Conservation (phyloP, 2,329 filamentous ascomycete genomes). For the Drechslerella coelobrocha region DNA sequence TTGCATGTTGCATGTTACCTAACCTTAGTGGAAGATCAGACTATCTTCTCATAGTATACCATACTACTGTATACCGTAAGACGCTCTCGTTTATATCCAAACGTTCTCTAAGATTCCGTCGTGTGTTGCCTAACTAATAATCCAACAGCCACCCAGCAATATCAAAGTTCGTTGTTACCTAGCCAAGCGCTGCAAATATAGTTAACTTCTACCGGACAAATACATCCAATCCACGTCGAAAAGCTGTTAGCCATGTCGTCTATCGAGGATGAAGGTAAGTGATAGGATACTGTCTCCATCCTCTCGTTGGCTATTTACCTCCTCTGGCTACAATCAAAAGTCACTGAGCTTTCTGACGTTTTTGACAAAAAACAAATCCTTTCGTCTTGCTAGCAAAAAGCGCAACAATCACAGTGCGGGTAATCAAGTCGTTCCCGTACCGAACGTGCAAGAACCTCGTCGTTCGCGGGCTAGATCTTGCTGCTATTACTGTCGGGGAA, state of each 20-base stretch:
- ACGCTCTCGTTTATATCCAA: background rate
- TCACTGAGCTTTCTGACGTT: too few relatives aligned
- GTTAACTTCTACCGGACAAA: too few relatives aligned
- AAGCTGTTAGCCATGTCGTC: too few relatives aligned
- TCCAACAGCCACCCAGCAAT: too few relatives aligned
- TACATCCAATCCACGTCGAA: too few relatives aligned
- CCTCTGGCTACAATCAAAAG: too few relatives aligned
- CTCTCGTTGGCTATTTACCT: background rate
- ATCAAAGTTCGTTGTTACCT: too few relatives aligned
- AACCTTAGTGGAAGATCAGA: background rate
- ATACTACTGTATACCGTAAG: background rate
- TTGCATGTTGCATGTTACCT: background rate
- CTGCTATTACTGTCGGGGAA: slow-evolving; percentile 54
- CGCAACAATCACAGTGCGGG: slow-evolving; percentile 55
- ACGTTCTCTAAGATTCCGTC: too few relatives aligned
- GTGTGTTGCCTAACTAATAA: too few relatives aligned
- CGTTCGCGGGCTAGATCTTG: slow-evolving; percentile 54
- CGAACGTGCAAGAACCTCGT: slow-evolving; percentile 54
- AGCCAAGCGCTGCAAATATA: too few relatives aligned
- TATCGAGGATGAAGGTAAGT: too few relatives aligned
- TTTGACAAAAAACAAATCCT: slow-evolving; percentile 9
- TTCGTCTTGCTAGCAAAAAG: slow-evolving; percentile 21
- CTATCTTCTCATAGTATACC: background rate
- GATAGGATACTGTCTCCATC: background rate
- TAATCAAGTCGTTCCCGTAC: slow-evolving; percentile 56